Evolutionary conservation across 805 yeast species (phyloP).

Genomic region (Lachancea cidri): DNA sequence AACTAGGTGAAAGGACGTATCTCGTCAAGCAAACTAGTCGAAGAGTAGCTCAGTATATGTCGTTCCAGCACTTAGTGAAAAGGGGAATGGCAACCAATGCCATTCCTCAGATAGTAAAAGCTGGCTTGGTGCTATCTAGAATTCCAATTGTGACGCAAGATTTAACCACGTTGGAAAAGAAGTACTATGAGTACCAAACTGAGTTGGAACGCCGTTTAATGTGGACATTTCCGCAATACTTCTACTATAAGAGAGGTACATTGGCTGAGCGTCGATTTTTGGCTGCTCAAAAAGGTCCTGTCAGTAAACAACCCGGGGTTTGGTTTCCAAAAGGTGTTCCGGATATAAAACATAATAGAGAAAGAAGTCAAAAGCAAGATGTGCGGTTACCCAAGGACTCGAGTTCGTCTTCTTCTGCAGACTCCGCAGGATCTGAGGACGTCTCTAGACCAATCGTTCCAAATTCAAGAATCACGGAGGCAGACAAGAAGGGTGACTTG

Average conservation of each 20-base stretch:
- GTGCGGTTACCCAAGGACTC: conserved; percentile 68
- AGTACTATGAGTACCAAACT: conserved; percentile 76
- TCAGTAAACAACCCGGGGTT: conserved; percentile 64
- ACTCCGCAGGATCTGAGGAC: conserved; percentile 44
- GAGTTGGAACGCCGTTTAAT: conserved; percentile 84
- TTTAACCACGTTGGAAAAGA: conserved; percentile 61
- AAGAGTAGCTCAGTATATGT: too few species aligned
- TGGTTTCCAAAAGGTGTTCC: conserved; percentile 83
- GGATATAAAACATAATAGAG: conserved; percentile 82
- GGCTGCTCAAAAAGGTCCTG: conserved; percentile 71
- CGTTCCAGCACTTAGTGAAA: conserved; percentile 3
- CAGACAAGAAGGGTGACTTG: conserved; percentile 60
- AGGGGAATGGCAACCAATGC: conserved; percentile 14
- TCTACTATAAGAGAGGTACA: conserved; percentile 85
- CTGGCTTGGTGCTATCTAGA: conserved; percentile 68
- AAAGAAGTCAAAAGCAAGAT: conserved; percentile 76
- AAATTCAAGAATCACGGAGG: conserved; percentile 68
- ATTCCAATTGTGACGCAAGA: conserved; percentile 82
- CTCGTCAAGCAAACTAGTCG: too few species aligned
- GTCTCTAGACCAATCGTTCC: conserved; percentile 64
- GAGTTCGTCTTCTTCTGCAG: conserved; percentile 28
- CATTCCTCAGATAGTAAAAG: conserved; percentile 25
- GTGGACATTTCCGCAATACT: conserved; percentile 97
- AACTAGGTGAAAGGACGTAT: too few species aligned
- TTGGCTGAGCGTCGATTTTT: conserved; percentile 77